phyloP scores from a whole-genome alignment of 78 protist species.

The Isochrysis galbana region DNA sequence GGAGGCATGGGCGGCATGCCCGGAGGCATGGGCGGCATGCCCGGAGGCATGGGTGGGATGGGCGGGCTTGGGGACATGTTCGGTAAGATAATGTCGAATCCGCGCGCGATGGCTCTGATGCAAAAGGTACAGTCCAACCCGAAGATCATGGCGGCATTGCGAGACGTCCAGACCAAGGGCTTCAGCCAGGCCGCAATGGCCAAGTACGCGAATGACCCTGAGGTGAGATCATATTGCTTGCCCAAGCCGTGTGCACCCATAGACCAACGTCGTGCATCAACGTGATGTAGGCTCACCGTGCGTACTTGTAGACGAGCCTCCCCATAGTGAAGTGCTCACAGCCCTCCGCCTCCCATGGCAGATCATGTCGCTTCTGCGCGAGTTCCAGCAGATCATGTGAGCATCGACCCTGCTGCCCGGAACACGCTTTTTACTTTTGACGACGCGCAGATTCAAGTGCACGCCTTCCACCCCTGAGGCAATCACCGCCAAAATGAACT shows the following conservation, averaged over 20 bases:
- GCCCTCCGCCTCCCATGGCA: too few species aligned
- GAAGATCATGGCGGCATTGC: neutral
- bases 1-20: slow-evolving; percentile 10
- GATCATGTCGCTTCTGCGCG: neutral
- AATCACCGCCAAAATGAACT: too few species aligned
- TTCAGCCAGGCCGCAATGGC: neutral
- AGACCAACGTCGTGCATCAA: too few species aligned
- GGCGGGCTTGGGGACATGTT: neutral
- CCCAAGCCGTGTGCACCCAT: too few species aligned
- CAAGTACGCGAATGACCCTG: neutral
- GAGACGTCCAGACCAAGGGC: neutral
- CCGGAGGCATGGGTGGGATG: slow-evolving; percentile 8
- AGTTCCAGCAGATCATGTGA: neutral
- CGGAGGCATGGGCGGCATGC: neutral
- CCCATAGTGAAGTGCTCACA: too few species aligned
- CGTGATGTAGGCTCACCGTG: too few species aligned
- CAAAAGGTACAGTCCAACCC: neutral
- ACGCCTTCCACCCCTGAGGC: too few species aligned
- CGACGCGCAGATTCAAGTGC: too few species aligned
- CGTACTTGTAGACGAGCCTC: too few species aligned
- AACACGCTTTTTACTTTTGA: too few species aligned
- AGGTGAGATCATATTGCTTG: too few species aligned
- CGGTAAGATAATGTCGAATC: neutral
- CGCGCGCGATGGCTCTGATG: neutral
- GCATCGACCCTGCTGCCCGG: too few species aligned